Evolutionary conservation across 768 basidiomycete genomes (phyloP).

Genomic region (Pluteus cervinus): DNA sequence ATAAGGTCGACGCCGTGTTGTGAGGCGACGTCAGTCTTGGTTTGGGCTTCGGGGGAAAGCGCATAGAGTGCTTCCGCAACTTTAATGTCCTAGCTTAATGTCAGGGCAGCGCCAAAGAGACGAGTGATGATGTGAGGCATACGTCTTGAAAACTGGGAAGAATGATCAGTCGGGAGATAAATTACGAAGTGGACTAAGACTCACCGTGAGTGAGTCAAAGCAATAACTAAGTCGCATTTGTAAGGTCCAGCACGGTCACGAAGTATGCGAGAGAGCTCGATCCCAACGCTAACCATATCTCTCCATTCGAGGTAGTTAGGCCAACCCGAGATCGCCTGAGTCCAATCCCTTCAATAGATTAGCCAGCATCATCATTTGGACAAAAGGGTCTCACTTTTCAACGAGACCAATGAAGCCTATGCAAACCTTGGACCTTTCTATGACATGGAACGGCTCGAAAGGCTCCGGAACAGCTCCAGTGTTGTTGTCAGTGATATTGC

Average conservation of each 20-base stretch:
- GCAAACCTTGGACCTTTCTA: constrained; percentile 65
- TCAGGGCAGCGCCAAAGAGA: background rate
- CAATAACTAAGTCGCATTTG: constrained; percentile 77
- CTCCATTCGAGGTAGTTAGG: constrained; percentile 71
- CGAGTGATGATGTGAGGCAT: constrained; percentile 39
- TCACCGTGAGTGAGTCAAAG: constrained; percentile 78
- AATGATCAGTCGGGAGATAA: too few relatives aligned
- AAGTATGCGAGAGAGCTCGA: constrained; percentile 63
- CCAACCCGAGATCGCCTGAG: constrained; percentile 82
- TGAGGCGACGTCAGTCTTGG: constrained; percentile 32
- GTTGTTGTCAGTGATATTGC: constrained; percentile 72
- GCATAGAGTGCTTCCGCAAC: constrained; percentile 66
- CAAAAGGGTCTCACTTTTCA: constrained; percentile 62
- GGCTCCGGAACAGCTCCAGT: constrained; percentile 59
- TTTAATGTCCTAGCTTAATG: constrained; percentile 49
- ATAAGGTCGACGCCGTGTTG: constrained; percentile 79
- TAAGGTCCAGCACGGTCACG: constrained; percentile 66
- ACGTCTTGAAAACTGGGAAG: too few relatives aligned
- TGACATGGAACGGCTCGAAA: constrained; percentile 54
- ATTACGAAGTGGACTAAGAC: too few relatives aligned
- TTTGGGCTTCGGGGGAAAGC: constrained; percentile 49
- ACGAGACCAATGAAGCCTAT: constrained; percentile 85
- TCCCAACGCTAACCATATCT: constrained; percentile 67
- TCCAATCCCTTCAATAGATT: constrained; percentile 66
- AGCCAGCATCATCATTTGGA: too few relatives aligned